Evolutionary conservation across 768 basidiomycete species (phyloP), one percentile per base, ranked within the genome.

Genomic region (Psilocybe cyanescens): DNA sequence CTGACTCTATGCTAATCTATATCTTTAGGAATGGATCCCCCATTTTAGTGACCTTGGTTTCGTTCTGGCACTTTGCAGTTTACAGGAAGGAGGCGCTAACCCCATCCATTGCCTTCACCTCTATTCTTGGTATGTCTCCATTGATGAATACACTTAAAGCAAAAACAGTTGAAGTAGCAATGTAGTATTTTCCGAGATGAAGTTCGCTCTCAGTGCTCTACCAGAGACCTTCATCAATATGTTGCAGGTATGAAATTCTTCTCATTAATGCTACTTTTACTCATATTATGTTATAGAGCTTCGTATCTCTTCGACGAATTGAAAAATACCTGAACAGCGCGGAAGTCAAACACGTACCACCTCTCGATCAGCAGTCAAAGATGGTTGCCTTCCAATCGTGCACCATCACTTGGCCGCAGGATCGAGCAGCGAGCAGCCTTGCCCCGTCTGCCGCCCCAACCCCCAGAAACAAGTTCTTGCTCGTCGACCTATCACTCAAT

Each of bases 211-310:
- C 57, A 94, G 90, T 67, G 91, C 90, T 0, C 82, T 97, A 4
- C 95, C 95, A 0, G 94, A 96, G 72, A 94, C 93, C 0, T 88
- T 96, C 69, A 94, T 97, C 73, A 92, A 94, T 68, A 82, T 93
- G 78, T 80, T 97, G 6, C 95, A 97, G 78, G 90, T 86, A 55
- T 44, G 70, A 14, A 12, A 1, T 44, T 28, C 47, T 39, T 39
- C 17, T 16, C 44, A 52, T 49, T 92, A 95, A 63, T 16, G 55
- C 44, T 33, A n/a, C 33, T 12, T 57, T 31, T 45, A 6, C 24
- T 52, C 37, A 28, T 55, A 12, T 30, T 28, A 46, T 35, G 8
- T 46, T 41, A 57, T 52, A 90, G 89, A 85, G 87, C 57, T 80
- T 92, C 49, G 92, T 97, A 14, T 95, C 94, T 9, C 78, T 95